A percentile compares a stretch with the other conserved stretches of the same genome.
Conservation (phyloP, 148 eudicot species). For the Chenopodium quinoa region DNA sequence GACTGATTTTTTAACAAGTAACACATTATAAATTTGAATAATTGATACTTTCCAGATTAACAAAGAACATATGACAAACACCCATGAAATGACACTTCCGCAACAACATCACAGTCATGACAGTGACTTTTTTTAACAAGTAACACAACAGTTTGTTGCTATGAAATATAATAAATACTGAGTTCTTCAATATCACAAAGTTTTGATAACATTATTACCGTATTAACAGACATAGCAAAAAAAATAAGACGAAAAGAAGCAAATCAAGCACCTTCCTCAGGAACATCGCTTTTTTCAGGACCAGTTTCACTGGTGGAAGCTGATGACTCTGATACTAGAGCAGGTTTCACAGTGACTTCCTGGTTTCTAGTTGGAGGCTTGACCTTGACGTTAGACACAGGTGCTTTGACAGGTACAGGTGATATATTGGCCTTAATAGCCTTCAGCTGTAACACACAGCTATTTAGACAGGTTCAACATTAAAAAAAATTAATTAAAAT, state of each 20-base stretch:
- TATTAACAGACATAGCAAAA: neutral
- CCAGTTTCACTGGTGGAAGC: constrained; percentile 33
- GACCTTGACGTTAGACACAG: constrained; percentile 31
- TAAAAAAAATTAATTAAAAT: neutral
- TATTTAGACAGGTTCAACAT: neutral
- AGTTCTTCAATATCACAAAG: neutral
- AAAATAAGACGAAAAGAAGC: neutral
- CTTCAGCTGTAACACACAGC: constrained; percentile 43
- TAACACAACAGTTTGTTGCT: too few relatives aligned
- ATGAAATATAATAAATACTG: neutral
- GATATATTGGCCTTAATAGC: constrained; percentile 40
- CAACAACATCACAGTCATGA: neutral
- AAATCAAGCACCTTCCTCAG: constrained; percentile 40
- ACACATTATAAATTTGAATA: neutral
- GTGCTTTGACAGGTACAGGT: constrained; percentile 39
- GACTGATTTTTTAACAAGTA: neutral
- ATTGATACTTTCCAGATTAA: neutral
- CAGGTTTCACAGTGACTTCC: constrained; percentile 35
- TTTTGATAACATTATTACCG: neutral
- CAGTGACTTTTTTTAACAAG: neutral
- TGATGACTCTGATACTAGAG: constrained; percentile 32
- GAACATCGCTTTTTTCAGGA: constrained; percentile 34
- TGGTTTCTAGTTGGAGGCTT: constrained; percentile 45
- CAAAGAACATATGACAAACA: neutral
- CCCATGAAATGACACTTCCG: neutral